Evolutionary conservation across 192 early-diverging fungal genomes (phyloP).

Genomic region (Linnemannia exigua): DNA sequence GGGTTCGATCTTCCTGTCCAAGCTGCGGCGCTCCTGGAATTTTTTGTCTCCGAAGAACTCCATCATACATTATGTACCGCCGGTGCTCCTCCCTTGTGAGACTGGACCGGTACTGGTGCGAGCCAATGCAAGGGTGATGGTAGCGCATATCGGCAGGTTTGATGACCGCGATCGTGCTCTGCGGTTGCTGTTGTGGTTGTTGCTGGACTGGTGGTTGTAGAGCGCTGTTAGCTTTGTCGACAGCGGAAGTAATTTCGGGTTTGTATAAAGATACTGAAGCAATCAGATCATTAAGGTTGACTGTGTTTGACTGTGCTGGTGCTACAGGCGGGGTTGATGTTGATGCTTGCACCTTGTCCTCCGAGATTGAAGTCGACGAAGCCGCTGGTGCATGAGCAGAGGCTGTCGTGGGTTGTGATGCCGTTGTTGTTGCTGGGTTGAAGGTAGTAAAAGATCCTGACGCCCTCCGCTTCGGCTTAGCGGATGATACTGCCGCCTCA

Average conservation of each 20-base stretch:
- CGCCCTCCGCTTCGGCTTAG: neutral
- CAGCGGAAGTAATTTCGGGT: conserved; percentile 11
- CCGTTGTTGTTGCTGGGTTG: neutral
- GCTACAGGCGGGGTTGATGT: neutral
- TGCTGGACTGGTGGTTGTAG: neutral
- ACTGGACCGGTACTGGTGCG: conserved; percentile 33
- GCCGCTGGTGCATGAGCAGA: neutral
- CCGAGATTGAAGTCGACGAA: neutral
- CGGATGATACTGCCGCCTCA: neutral
- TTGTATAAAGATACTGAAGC: conserved; percentile 31
- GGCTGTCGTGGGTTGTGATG: neutral
- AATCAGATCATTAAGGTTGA: conserved; percentile 31
- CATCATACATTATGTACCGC: conserved; percentile 39
- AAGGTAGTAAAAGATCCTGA: neutral
- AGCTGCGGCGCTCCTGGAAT: neutral
- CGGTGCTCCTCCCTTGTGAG: conserved; percentile 45
- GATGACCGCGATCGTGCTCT: conserved; percentile 11
- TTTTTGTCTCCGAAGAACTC: conserved; percentile 14
- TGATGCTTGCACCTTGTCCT: neutral
- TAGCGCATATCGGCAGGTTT: neutral
- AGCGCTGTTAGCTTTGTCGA: conserved; percentile 3
- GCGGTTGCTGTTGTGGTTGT: conserved; percentile 11
- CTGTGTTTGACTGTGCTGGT: neutral
- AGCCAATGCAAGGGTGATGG: conserved; percentile 40
- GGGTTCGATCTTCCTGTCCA: conserved; percentile 21